phyloP scores from a whole-genome alignment of 345 rosid genomes.

The Rhodomyrtus tomentosa region DNA sequence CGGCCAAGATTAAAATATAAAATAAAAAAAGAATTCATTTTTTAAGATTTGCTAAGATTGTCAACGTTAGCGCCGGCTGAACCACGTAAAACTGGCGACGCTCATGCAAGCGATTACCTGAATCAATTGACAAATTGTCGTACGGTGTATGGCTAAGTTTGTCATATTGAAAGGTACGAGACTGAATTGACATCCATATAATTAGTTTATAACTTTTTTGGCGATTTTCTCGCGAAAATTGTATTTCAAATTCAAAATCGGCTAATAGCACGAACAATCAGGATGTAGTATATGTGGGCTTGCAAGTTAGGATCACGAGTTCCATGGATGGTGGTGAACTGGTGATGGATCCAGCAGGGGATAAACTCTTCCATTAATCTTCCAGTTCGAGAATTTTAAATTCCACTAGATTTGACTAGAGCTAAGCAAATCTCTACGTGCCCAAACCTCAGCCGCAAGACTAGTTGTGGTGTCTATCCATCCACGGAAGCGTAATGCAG shows the following conservation, averaged over 20 bases:
- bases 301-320: too few species aligned
- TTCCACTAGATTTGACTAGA: background rate
- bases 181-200: fast-evolving
- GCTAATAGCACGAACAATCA: background rate
- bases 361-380: background rate
- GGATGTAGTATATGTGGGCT: background rate
- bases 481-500: background rate
- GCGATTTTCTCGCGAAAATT: background rate
- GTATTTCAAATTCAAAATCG: background rate
- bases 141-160: background rate
- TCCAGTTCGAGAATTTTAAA: background rate
- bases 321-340: too few species aligned
- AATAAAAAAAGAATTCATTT: too few species aligned
- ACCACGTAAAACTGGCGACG: too few species aligned
- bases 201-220: fast-evolving
- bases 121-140: too few species aligned
- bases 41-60: too few species aligned
- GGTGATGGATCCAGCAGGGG: background rate
- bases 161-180: fast-evolving
- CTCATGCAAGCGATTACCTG: too few species aligned
- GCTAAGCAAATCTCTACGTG: background rate
- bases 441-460: background rate
- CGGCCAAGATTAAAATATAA: too few species aligned
- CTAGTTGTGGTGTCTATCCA: background rate
- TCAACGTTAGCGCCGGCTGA: too few species aligned